Evolutionary conservation across 768 basidiomycete species (phyloP).

Genomic region (Russula griseocarnosa): DNA sequence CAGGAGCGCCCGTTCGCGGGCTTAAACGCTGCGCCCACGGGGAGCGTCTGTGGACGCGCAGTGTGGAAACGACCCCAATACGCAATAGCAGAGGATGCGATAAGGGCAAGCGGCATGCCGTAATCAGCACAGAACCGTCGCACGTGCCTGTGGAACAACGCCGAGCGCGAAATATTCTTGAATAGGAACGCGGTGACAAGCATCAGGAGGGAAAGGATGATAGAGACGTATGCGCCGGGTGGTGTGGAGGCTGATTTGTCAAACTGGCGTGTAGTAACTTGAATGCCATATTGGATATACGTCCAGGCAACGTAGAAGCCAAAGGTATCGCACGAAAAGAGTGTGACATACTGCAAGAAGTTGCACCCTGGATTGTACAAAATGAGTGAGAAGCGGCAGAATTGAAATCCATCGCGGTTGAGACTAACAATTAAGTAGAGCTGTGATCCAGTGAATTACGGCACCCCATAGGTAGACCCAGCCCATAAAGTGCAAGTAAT

Average conservation of each 20-base stretch:
- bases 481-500: conserved; percentile 82
- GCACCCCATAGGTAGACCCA: conserved; percentile 94
- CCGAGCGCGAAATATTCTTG: conserved; percentile 55
- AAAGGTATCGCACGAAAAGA: conserved; percentile 89
- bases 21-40: conserved; percentile 62
- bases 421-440: conserved; percentile 62
- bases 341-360: conserved; percentile 80
- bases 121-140: conserved; percentile 80
- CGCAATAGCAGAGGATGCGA: conserved; percentile 71
- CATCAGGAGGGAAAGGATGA: conserved; percentile 76
- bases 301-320: conserved; percentile 92
- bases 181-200: conserved; percentile 72
- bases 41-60: conserved; percentile 60
- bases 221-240: conserved; percentile 55
- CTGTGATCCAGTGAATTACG: conserved; percentile 79
- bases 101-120: conserved; percentile 83
- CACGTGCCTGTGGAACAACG: conserved; percentile 68
- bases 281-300: conserved; percentile 85
- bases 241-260: conserved; percentile 34
- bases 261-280: conserved; percentile 76
- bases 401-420: not conserved
- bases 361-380: conserved; percentile 56
- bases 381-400: conserved; percentile 26
- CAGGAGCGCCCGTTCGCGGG: conserved; percentile 70
- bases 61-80: conserved; percentile 80